These are phyloP conservation scores for Polytolypa hystricis DNA, from an alignment of 2,329 filamentous ascomycete species.

Conservation along the genomic window DNA sequence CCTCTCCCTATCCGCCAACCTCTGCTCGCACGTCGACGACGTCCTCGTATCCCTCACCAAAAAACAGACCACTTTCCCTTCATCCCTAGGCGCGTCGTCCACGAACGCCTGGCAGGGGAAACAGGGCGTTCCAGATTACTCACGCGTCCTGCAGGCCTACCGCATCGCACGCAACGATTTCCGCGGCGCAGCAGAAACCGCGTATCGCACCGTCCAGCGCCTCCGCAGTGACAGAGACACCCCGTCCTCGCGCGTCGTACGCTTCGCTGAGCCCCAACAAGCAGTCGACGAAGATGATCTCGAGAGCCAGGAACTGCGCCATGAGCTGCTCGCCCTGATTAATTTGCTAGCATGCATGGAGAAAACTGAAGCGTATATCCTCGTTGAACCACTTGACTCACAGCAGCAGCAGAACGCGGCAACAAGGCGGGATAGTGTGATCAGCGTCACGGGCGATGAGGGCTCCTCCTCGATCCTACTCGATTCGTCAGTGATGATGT, in stretches of 20 bases:
- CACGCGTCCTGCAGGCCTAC: slow-evolving; percentile 86
- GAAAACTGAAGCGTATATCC: slow-evolving; percentile 64
- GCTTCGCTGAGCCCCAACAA: slow-evolving; percentile 21
- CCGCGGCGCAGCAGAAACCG: slow-evolving; percentile 57
- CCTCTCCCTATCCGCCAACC: slow-evolving; percentile 50
- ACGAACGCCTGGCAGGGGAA: slow-evolving; percentile 5
- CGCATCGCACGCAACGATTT: slow-evolving; percentile 75
- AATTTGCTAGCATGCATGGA: slow-evolving; percentile 84
- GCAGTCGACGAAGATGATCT: slow-evolving; percentile 31
- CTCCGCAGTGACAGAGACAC: slow-evolving; percentile 31
- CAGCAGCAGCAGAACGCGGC: neutral
- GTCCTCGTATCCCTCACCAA: slow-evolving; percentile 63
- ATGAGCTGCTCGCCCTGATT: slow-evolving; percentile 81
- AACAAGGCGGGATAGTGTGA: neutral
- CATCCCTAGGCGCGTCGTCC: neutral
- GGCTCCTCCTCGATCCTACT: slow-evolving; percentile 2
- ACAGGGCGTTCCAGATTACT: slow-evolving; percentile 53
- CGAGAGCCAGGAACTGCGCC: slow-evolving; percentile 44
- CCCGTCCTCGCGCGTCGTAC: slow-evolving; percentile 24
- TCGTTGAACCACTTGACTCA: slow-evolving; percentile 30
- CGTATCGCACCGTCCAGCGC: slow-evolving; percentile 45
- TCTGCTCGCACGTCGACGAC: slow-evolving; percentile 68
- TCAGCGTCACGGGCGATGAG: slow-evolving; percentile 4
- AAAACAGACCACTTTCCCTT: slow-evolving; percentile 49
- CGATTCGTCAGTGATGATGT: neutral